Evolutionary conservation across 768 basidiomycete species (phyloP), one percentile per base, ranked within the genome.

Genomic region (Leccinum barrowsii): DNA sequence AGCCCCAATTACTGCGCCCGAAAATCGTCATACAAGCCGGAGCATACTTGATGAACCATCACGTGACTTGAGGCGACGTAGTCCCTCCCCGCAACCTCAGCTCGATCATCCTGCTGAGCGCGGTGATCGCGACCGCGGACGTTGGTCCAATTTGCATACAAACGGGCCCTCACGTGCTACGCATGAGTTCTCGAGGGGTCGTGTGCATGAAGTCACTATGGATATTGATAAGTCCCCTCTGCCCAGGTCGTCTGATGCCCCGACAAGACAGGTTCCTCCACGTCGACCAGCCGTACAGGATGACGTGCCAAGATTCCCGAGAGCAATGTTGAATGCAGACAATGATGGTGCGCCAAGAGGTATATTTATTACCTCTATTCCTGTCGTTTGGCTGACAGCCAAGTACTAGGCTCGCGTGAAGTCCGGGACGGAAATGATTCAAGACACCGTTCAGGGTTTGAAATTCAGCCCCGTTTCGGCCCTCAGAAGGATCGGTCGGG

Each of bases 261-360:
- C 63, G 1, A 21, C 32, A 4, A 70, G 62, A 52, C 66, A 58
- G 24, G 47, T 54, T 19, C 63, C 56, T 32, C 54, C 63, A 3
- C 60, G 58, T 26, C 67, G 62, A 37, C 65, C 64, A 4, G 62
- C 42, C 30, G 28, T 61, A 10, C 69, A 65, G 2, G 73, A 67
- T n/a, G 76, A 66, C 0, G 65, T 61, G 6, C 67, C 72, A 49
- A 69, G 69, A 24, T 76, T 72, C 49, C 75, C 76, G n/a, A 67
- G 76, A 30, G 76, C 76, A 0, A 76, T 76, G 75, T 55, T 72
- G 6, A 63, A 65, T 8, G 46, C 64, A 22, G 68, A 63, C n/a
- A 67, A 58, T 30, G 66, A 67, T 32, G 58, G 63, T 11, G 42
- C 8, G 4, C 28, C 52, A 35, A 63, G 66, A 56, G 58, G 69